Evolutionary conservation across 1,284 basidiomycete species (phyloP).

Genomic region (Sanghuangporus weigelae): DNA sequence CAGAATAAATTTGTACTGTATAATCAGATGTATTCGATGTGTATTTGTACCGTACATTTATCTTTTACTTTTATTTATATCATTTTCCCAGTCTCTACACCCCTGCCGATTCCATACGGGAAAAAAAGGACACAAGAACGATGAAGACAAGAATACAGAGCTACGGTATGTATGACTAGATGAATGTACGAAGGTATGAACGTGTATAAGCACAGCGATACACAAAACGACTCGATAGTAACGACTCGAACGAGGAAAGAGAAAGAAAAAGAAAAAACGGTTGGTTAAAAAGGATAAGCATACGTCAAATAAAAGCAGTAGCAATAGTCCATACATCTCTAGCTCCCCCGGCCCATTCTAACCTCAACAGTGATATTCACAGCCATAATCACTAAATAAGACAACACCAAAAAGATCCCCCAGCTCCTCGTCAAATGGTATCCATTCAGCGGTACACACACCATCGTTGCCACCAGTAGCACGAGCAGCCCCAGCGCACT

Average conservation of each 20-base stretch:
- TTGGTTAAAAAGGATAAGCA: neutral
- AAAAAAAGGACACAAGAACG: neutral
- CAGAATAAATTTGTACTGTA: no score
- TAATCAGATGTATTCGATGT: no score
- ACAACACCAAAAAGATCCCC: constrained; percentile 74
- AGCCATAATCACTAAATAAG: constrained; percentile 70
- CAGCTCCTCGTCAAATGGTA: constrained; percentile 77
- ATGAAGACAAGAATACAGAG: neutral
- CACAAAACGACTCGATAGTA: neutral
- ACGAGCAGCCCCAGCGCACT: constrained; percentile 75
- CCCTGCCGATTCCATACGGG: neutral
- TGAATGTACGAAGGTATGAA: neutral
- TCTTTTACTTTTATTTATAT: no score
- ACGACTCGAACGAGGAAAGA: neutral
- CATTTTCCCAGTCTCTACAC: no score
- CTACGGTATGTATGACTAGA: neutral
- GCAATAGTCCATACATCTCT: no score
- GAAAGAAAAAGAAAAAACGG: neutral
- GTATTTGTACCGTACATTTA: no score
- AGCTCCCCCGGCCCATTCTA: constrained; percentile 5
- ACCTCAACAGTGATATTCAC: constrained; percentile 75
- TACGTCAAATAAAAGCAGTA: neutral
- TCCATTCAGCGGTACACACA: constrained; percentile 81
- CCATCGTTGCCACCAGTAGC: constrained; percentile 71
- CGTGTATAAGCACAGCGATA: neutral